Evolutionary conservation across 257 asterid species (phyloP).

Genomic region (Craterostigma plantagineum): DNA sequence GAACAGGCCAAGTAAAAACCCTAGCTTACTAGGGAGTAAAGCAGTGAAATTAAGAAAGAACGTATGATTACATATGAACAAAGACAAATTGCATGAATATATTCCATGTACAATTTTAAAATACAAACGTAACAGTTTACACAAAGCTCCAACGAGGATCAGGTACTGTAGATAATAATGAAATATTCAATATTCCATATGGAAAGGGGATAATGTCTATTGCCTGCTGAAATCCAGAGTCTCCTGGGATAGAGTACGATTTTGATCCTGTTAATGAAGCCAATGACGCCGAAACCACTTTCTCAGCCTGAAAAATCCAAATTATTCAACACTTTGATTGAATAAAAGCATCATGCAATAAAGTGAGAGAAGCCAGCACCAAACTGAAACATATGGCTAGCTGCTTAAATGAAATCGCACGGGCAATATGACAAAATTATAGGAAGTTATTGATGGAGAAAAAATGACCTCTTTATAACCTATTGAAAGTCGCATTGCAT

Average conservation of each 20-base stretch:
- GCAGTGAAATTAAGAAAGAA: no score
- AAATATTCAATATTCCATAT: slow-evolving; percentile 1
- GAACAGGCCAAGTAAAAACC: no score
- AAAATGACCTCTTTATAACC: slow-evolving; percentile 45
- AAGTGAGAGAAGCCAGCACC: no score
- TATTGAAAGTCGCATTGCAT: slow-evolving; percentile 52
- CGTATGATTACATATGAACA: no score
- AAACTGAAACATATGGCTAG: no score
- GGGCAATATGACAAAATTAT: slow-evolving; percentile 3
- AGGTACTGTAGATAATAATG: background rate
- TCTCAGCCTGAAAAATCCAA: slow-evolving; percentile 41
- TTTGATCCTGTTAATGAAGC: slow-evolving; percentile 34
- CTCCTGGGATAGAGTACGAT: slow-evolving; percentile 12
- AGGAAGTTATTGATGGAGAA: slow-evolving; percentile 1
- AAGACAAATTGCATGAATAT: no score
- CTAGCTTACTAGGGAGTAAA: no score
- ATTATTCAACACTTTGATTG: background rate
- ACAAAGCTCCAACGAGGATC: slow-evolving; percentile 1
- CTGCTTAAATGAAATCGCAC: no score
- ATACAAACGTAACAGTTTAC: no score
- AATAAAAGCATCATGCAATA: no score
- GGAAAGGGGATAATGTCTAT: slow-evolving; percentile 10
- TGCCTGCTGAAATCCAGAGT: slow-evolving; percentile 55
- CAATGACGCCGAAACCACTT: slow-evolving; percentile 59
- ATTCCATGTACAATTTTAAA: no score